Evolutionary conservation across 352 stramenopile species (phyloP).

Genomic region (Pythium phragmiticola): DNA sequence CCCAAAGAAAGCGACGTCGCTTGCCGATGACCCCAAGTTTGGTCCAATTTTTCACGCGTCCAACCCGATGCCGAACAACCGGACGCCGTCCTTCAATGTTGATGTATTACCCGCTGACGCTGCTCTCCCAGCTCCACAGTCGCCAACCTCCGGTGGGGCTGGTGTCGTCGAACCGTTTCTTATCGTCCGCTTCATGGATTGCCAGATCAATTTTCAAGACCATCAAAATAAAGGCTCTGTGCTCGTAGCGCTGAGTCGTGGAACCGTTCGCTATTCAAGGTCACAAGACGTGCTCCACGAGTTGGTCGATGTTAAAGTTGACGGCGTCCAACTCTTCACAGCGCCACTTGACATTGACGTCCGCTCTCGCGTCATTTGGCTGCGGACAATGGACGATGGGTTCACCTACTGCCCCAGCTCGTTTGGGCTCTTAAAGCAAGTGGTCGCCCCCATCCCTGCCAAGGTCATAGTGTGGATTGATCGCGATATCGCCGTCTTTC

Average conservation of each 20-base stretch:
- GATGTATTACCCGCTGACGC: not conserved
- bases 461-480: conserved; percentile 60
- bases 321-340: conserved; percentile 65
- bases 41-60: conserved; percentile 45
- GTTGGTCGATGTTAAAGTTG: conserved; percentile 55
- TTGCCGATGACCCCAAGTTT: conserved; percentile 73
- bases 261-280: conserved; percentile 52
- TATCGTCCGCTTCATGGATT: conserved; percentile 75
- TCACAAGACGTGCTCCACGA: conserved; percentile 52
- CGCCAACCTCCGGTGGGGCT: not conserved
- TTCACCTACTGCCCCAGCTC: conserved; percentile 58
- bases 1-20: conserved; percentile 62
- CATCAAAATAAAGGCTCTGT: conserved; percentile 64
- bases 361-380: conserved; percentile 62
- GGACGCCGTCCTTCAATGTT: conserved; percentile 18
- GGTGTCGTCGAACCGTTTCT: conserved; percentile 52
- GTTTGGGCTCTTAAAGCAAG: conserved; percentile 58
- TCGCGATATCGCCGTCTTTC: conserved; percentile 33
- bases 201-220: conserved; percentile 78
- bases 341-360: conserved; percentile 72
- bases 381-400: conserved; percentile 52
- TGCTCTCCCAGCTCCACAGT: conserved; percentile 1
- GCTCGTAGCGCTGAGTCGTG: conserved; percentile 60
- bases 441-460: conserved; percentile 63
- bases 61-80: conserved; percentile 26